Conservation (phyloP, 2,329 filamentous ascomycete genomes). For the Hypoxylon sp. region DNA sequence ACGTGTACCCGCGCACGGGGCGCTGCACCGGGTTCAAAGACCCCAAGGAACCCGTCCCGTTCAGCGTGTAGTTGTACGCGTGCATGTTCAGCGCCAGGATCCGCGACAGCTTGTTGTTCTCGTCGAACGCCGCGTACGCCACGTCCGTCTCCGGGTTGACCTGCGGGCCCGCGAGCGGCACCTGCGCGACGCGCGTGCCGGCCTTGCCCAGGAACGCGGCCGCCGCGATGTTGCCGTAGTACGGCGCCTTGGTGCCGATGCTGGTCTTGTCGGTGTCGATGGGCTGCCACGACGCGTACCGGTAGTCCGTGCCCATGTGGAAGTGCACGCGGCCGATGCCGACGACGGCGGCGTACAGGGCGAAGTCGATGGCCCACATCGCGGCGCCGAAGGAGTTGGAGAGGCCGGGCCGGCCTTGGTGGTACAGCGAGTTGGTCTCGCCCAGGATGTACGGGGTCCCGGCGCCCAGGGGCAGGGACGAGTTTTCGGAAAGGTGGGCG, state of each 20-base stretch:
- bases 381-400: conserved; percentile 77
- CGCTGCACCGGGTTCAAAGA: conserved; percentile 51
- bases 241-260: conserved; percentile 73
- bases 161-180: conserved; percentile 57
- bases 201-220: conserved; percentile 68
- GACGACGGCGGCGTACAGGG: conserved; percentile 69
- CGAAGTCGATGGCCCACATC: conserved; percentile 76
- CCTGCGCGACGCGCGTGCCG: conserved; percentile 62
- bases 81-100: conserved; percentile 71
- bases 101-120: conserved; percentile 58
- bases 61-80: conserved; percentile 71
- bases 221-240: conserved; percentile 73
- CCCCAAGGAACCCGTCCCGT: conserved; percentile 52
- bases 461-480: conserved; percentile 60
- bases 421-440: conserved; percentile 75
- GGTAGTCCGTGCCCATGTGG: conserved; percentile 75
- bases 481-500: conserved; percentile 64
- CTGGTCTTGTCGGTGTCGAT: conserved; percentile 64
- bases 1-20: conserved; percentile 58
- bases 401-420: conserved; percentile 72
- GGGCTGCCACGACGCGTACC: conserved; percentile 74
- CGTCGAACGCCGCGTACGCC: conserved; percentile 70
- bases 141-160: conserved; percentile 58
- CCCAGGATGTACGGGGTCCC: conserved; percentile 69
- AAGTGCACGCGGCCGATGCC: conserved; percentile 73